Evolutionary conservation across 2,329 filamentous ascomycete species (phyloP).

Genomic region (Fusarium albidum): DNA sequence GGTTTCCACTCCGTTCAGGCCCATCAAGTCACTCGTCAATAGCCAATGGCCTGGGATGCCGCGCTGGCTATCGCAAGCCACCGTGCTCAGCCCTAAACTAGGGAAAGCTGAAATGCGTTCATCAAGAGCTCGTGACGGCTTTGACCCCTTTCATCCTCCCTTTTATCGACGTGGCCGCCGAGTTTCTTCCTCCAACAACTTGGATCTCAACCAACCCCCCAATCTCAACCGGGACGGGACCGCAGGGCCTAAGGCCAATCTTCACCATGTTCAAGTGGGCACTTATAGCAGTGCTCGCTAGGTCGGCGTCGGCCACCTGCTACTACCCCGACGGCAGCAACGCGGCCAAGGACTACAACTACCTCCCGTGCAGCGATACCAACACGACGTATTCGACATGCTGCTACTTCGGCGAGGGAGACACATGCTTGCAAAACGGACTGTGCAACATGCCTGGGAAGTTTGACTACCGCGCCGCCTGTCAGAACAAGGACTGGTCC

Average conservation of each 20-base stretch:
- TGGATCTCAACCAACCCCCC: not conserved
- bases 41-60: constrained; percentile 44
- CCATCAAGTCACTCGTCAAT: not conserved
- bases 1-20: constrained; percentile 1
- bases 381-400: constrained; percentile 29
- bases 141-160: not conserved
- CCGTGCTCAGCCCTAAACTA: constrained; percentile 24
- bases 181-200: too few relatives aligned
- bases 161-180: too few relatives aligned
- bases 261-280: constrained; percentile 7
- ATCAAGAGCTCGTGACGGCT: not conserved
- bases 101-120: constrained; percentile 1
- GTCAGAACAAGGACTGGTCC: constrained; percentile 35
- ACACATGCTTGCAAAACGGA: constrained; percentile 31
- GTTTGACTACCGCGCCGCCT: constrained; percentile 33
- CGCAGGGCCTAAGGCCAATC: not conserved
- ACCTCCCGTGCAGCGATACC: constrained; percentile 29
- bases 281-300: constrained; percentile 1
- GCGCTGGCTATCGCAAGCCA: constrained; percentile 26
- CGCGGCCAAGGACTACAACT: constrained; percentile 32
- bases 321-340: constrained; percentile 35
- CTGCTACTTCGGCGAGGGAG: constrained; percentile 36
- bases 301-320: constrained; percentile 17
- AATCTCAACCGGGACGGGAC: not conserved
- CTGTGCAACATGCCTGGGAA: constrained; percentile 24